Evolutionary conservation across 805 yeast species (phyloP), one percentile per base, ranked within the genome.

Genomic region (Saturnispora saitoi): DNA sequence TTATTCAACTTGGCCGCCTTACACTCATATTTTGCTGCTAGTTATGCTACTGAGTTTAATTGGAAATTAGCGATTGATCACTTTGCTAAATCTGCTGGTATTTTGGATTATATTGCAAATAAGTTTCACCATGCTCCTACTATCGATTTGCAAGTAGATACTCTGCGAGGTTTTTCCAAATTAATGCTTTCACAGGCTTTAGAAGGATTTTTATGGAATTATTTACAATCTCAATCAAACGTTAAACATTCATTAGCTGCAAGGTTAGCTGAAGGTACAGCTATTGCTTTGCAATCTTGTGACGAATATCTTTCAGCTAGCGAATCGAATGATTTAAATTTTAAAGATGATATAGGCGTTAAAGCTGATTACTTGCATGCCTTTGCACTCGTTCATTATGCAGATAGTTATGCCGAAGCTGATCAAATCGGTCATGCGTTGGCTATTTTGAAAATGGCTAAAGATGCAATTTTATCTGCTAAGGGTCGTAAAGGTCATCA

Each of bases 71-170:
- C 88, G 0, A 72, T 81, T 52, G 76, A 75, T 36, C 64, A 70
- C 43, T 77, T 84, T 57, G 87, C 87, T 52, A 81, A 80, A 50
- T 80, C 96, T 2, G 83, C 93, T 4, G 95, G 96, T 1, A 74
- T 88, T 29, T 84, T 76, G 58, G 73, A 76, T 51, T 86, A 77
- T 55, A 70, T 90, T 24, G 73, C 82, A 40, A 91, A 85, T 55
- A 86, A 84, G 64, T 91, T 91, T 64, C 67, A 89, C 42, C 93
- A 90, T 65, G 91, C 96, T 0, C 96, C 98, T 0, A 78, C 89
- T 4, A 69, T 73, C 4, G 99, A 91, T 64, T 68, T 90, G 44
- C 71, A 75, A 51, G 84, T 83, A 31, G 78, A 82, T 20, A 80
- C 87, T 0, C 77, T 86, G 9, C 72, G 73, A 38, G 81, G 86